Conservation (phyloP, 306 rosid species). For the Casuarina glauca region DNA sequence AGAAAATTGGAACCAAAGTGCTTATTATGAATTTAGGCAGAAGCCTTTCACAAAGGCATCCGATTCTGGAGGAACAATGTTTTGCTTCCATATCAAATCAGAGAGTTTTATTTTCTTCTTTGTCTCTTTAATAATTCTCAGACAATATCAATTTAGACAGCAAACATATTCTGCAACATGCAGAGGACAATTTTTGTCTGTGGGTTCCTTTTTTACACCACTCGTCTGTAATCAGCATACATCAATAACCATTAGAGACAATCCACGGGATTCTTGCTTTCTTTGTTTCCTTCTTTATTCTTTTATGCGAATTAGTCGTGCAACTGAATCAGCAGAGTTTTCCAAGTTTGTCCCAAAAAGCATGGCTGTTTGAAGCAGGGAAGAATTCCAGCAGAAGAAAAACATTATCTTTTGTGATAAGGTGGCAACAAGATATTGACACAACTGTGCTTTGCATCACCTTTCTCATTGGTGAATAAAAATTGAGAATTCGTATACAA, state of each 20-base stretch:
- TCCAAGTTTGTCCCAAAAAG: not conserved
- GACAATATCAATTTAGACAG: too few species aligned
- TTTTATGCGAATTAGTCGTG: not conserved
- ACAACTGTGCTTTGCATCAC: constrained; percentile 35
- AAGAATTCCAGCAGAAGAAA: not conserved
- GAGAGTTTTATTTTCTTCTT: not conserved
- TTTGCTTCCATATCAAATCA: not conserved
- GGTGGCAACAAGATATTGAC: constrained; percentile 10
- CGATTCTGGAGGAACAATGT: not conserved
- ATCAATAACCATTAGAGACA: not conserved
- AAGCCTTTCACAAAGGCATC: not conserved
- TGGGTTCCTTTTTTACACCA: not conserved
- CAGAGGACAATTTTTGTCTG: not conserved
- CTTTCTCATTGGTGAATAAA: constrained; percentile 41
- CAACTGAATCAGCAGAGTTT: not conserved
- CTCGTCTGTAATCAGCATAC: not conserved
- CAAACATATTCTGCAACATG: not conserved
- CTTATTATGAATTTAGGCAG: not conserved
- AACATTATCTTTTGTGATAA: not conserved
- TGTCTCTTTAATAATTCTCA: too few species aligned
- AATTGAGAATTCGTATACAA: constrained; percentile 43
- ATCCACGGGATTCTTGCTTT: not conserved
- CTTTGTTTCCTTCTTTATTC: not conserved
- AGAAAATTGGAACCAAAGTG: not conserved
- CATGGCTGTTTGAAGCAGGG: not conserved